phyloP scores from a whole-genome alignment of 129 eudicot genomes.

The Scalesia atractyloides region DNA sequence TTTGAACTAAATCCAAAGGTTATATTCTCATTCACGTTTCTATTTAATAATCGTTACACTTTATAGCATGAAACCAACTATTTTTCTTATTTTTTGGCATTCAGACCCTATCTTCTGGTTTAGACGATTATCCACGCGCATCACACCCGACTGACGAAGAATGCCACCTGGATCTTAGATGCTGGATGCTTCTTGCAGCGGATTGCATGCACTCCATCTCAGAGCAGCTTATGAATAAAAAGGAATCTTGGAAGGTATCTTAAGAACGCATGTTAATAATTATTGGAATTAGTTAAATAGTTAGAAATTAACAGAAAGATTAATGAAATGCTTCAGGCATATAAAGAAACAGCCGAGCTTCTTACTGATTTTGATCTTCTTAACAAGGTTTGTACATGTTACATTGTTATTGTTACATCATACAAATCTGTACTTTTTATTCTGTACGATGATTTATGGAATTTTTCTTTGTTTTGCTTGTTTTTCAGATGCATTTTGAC shows the following conservation, averaged over 20 bases:
- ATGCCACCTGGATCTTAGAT: conserved; percentile 97
- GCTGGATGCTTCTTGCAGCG: conserved; percentile 99
- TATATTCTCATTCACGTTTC: conserved; percentile 8
- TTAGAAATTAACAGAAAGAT: conserved; percentile 12
- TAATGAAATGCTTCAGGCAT: conserved; percentile 64
- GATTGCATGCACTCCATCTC: conserved; percentile 85
- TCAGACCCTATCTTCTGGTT: conserved; percentile 92
- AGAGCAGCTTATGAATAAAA: conserved; percentile 50
- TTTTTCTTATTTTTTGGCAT: conserved; percentile 27
- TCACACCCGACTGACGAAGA: conserved; percentile 91
- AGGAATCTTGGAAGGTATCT: conserved; percentile 55
- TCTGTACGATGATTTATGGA: background rate
- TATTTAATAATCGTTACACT: background rate
- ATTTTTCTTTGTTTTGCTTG: conserved; percentile 15
- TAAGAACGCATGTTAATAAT: background rate
- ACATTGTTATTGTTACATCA: background rate
- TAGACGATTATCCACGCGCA: conserved; percentile 99
- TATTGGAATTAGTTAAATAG: background rate
- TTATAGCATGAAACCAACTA: background rate
- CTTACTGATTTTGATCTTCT: conserved; percentile 87
- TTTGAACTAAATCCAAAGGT: conserved; percentile 98
- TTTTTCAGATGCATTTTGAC: conserved; percentile 86
- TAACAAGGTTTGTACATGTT: conserved; percentile 58
- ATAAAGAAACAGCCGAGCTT: conserved; percentile 60
- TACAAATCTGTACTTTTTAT: conserved; percentile 5